Base-by-base conservation (phyloP, 2,329 filamentous ascomycete genomes). In the Juglanconis oblonga region DNA sequence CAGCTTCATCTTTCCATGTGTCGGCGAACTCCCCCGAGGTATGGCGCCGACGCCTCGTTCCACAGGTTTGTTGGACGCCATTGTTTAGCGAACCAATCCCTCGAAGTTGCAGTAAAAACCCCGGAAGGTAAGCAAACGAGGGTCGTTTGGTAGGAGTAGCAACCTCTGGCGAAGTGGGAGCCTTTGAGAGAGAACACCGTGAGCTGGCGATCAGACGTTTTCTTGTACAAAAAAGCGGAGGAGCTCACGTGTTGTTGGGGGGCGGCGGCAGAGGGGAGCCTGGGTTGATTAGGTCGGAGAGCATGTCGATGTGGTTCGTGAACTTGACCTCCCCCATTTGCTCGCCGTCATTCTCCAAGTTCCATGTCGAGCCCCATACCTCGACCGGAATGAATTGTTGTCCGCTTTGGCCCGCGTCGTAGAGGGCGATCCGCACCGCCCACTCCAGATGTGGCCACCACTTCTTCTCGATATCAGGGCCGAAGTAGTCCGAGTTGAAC, bases 371-470 rank as follows among this genome's bases (percentile, higher is more conserved):
- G 35, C 83, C 83, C 84, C 84, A 86, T 13, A 86, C 72, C 5
- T 85, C 81, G 2, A 81, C 70, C 1, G 84, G 83, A 31, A 87
- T 83, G 17, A 76, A 72, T 54, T 72, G 70, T 9, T 52, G 40
- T 24, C 79, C 77, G 35, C 81, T 81, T 29, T 73, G 70, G 53
- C 74, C 70, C 44, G 80, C 77, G 49, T 86, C 82, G 69, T 81
- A 82, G n/a, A 86, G 70, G 4, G 82, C 83, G 52, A 87, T 84
- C 9, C 81, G 78, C 55, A 86, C 74, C 1, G 84, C 83, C 84
- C 84, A 87, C 66, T 86, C 82, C 5, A 87, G 74, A 64, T 85
- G 82, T 38, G 80, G 77, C 84, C 83, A 86, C 84, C 84, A 87
- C 55, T 78, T 75, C 32, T 71, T 67, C 62, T 75, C 73, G 35